phyloP scores from a whole-genome alignment of 495 filamentous ascomycete species.

The Daldinia vernicosa region DNA sequence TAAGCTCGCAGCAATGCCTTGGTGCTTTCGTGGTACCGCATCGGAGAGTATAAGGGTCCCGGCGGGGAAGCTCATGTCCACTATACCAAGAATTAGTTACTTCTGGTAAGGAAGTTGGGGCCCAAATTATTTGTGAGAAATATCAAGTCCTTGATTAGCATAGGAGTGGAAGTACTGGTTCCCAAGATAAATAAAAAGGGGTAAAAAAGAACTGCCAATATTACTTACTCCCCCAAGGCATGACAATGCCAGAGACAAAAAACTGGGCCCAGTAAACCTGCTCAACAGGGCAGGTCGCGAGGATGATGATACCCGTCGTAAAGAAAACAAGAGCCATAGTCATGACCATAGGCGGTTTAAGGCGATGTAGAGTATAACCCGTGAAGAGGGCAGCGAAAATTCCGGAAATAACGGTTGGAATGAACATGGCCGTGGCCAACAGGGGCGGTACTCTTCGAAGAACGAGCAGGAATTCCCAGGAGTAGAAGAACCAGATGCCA shows the following conservation, averaged over 20 bases:
- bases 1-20: conserved; percentile 56
- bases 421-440: conserved; percentile 56
- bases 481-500: conserved; percentile 69
- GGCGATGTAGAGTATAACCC: conserved; percentile 54
- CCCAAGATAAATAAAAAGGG: too few relatives aligned
- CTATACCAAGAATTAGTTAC: conserved; percentile 29
- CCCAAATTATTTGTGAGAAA: too few relatives aligned
- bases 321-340: conserved; percentile 59
- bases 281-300: conserved; percentile 58
- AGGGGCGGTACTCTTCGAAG: conserved; percentile 57
- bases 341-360: conserved; percentile 59
- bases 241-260: conserved; percentile 59
- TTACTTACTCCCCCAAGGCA: conserved; percentile 54
- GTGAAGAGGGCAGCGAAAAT: conserved; percentile 59
- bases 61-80: conserved; percentile 58
- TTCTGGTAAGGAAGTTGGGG: not conserved
- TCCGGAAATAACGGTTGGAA: conserved; percentile 57
- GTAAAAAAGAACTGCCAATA: not conserved
- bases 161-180: too few relatives aligned
- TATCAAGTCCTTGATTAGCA: too few relatives aligned
- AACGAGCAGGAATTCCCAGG: conserved; percentile 61
- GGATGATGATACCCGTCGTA: conserved; percentile 53
- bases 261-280: conserved; percentile 57
- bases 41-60: conserved; percentile 54
- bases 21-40: conserved; percentile 51